phyloP scores from a whole-genome alignment of 352 stramenopile genomes.

The Globisporangium spiculum region DNA sequence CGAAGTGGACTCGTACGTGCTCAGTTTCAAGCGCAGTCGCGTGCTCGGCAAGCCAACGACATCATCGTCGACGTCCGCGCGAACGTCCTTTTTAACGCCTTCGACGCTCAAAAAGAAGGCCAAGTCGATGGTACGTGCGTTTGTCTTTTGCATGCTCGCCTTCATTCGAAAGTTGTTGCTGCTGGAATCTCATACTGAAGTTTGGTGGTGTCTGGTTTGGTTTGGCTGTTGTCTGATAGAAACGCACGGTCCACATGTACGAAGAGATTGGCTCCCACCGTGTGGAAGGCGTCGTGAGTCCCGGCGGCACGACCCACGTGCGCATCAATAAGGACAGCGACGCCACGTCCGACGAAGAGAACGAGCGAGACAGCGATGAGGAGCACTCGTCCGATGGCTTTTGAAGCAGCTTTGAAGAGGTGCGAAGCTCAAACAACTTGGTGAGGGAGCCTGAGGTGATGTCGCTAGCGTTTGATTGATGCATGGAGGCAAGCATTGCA shows the following conservation, averaged over 20 bases:
- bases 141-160: not conserved
- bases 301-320: slow-evolving; percentile 59
- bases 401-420: slow-evolving; percentile 6
- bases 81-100: slow-evolving; percentile 12
- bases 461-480: not conserved
- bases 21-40: slow-evolving; percentile 57
- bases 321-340: slow-evolving; percentile 44
- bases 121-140: slow-evolving; percentile 33
- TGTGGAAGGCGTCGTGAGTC: slow-evolving; percentile 57
- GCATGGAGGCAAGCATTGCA: not conserved
- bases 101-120: slow-evolving; percentile 26
- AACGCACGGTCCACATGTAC: slow-evolving; percentile 42
- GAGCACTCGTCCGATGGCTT: slow-evolving; percentile 27
- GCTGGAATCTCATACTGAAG: not conserved
- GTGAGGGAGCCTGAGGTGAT: not conserved
- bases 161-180: not conserved
- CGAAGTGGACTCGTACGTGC: slow-evolving; percentile 77
- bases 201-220: not conserved
- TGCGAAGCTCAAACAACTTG: not conserved
- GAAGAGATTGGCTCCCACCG: slow-evolving; percentile 40
- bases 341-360: slow-evolving; percentile 39
- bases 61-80: not conserved
- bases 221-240: slow-evolving; percentile 20
- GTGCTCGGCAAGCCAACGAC: slow-evolving; percentile 14
- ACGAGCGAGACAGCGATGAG: slow-evolving; percentile 23